These are phyloP conservation scores for Strobilomyces confusus DNA, from an alignment of 768 basidiomycete genomes.

Conservation along the genomic window DNA sequence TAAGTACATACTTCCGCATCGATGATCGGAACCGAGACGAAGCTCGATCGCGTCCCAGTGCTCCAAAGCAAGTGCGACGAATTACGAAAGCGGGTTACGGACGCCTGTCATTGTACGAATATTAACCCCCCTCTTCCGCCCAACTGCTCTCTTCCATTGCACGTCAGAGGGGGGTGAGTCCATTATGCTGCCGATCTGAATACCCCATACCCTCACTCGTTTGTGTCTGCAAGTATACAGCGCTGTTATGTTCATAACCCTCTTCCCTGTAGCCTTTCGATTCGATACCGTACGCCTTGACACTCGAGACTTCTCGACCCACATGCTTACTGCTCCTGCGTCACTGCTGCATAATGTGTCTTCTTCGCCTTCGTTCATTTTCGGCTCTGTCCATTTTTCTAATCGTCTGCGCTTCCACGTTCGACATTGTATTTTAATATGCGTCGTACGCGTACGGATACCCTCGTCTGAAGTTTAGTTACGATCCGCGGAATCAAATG, in stretches of 20 bases:
- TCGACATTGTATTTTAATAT: conserved; percentile 15
- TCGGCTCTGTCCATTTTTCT: not conserved
- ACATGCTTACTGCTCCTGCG: conserved; percentile 10
- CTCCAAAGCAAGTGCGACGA: conserved; percentile 47
- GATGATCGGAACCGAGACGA: conserved; percentile 9
- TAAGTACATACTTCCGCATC: conserved; percentile 25
- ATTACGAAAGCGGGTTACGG: conserved; percentile 45
- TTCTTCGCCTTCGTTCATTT: conserved; percentile 9
- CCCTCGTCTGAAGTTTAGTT: conserved; percentile 10
- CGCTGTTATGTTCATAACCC: conserved; percentile 26
- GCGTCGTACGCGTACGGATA: conserved; percentile 16
- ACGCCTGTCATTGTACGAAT: conserved; percentile 43
- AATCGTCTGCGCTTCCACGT: not conserved
- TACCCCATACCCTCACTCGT: conserved; percentile 26
- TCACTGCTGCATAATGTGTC: conserved; percentile 13
- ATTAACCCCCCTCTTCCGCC: conserved; percentile 40
- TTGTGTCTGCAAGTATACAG: conserved; percentile 27
- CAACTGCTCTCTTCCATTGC: conserved; percentile 36
- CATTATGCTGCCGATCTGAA: conserved; percentile 2
- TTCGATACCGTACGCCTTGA: conserved; percentile 26
- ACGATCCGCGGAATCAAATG: not conserved
- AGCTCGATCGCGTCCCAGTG: conserved; percentile 29
- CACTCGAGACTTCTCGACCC: not conserved
- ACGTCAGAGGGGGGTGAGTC: conserved; percentile 26
- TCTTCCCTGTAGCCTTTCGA: conserved; percentile 25